Evolutionary conservation across 2,329 filamentous ascomycete genomes (phyloP).

Genomic region (Diaporthe australafricana): DNA sequence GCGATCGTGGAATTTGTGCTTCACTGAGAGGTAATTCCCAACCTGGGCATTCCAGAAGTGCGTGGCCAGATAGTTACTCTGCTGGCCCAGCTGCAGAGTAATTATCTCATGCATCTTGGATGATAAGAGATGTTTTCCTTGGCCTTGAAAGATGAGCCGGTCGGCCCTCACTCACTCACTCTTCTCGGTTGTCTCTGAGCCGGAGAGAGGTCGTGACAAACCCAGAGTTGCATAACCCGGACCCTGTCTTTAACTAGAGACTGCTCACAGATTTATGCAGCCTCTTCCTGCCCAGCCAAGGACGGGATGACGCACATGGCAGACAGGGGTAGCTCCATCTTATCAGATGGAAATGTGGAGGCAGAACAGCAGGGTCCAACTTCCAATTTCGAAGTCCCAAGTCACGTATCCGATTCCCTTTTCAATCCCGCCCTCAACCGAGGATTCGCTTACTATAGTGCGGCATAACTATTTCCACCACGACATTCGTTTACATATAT

Average conservation of each 20-base stretch:
- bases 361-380: constrained; percentile 1
- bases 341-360: constrained; percentile 29
- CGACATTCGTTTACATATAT: neutral
- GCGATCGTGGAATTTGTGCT: neutral
- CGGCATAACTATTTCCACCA: neutral
- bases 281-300: constrained; percentile 27
- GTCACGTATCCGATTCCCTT: neutral
- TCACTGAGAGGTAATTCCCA: constrained; percentile 33
- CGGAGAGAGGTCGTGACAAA: constrained; percentile 12
- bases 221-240: constrained; percentile 22
- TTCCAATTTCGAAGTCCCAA: constrained; percentile 3
- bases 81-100: constrained; percentile 91
- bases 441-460: neutral
- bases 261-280: constrained; percentile 25
- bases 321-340: constrained; percentile 35
- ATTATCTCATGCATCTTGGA: constrained; percentile 89
- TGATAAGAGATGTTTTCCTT: neutral
- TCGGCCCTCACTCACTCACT: too few relatives aligned
- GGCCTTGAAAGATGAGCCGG: too few relatives aligned
- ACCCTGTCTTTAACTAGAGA: neutral
- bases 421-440: neutral
- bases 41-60: constrained; percentile 99
- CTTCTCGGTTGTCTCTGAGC: neutral
- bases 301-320: constrained; percentile 31
- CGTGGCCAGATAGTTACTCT: constrained; percentile 91